Percentiles rank a stretch among this genome's conserved stretches.
phyloP scores from a whole-genome alignment of 78 protist species.

The Chrysochromulina parva region DNA sequence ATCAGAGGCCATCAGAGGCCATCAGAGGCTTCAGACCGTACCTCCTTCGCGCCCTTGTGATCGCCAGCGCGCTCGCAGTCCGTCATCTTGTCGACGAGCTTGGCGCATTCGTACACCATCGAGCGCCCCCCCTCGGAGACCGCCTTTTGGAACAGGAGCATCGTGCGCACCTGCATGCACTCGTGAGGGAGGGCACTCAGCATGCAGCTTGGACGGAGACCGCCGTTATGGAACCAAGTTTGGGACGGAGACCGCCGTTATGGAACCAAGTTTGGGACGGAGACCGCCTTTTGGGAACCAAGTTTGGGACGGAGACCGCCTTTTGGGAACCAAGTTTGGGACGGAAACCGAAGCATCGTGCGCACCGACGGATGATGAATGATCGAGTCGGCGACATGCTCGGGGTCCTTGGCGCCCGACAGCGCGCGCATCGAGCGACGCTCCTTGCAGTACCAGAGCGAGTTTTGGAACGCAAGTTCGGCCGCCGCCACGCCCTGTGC shows the following conservation, averaged over 20 bases:
- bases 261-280: no score
- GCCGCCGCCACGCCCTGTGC: conserved; percentile 42
- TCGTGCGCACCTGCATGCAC: not conserved
- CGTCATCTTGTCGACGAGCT: not conserved
- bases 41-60: not conserved
- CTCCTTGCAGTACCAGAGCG: conserved; percentile 57
- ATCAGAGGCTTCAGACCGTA: not conserved
- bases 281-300: no score
- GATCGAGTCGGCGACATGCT: conserved; percentile 37
- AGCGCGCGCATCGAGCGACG: conserved; percentile 64
- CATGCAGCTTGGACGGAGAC: no score
- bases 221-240: no score
- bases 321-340: not conserved
- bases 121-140: conserved; percentile 46
- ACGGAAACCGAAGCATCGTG: conserved; percentile 11
- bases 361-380: conserved; percentile 39
- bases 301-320: conserved; percentile 8
- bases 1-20: no score
- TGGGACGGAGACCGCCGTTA: no score
- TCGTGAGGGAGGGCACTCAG: no score
- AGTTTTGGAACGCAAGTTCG: conserved; percentile 56
- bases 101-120: conserved; percentile 28
- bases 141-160: conserved; percentile 39
- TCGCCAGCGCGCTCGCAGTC: not conserved
- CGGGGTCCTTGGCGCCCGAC: conserved; percentile 33